Percentiles rank a stretch among this genome's conserved stretches.
These are phyloP conservation scores for Wickerhamomyces mucosus DNA, from an alignment of 805 yeast genomes.

Conservation along the genomic window DNA sequence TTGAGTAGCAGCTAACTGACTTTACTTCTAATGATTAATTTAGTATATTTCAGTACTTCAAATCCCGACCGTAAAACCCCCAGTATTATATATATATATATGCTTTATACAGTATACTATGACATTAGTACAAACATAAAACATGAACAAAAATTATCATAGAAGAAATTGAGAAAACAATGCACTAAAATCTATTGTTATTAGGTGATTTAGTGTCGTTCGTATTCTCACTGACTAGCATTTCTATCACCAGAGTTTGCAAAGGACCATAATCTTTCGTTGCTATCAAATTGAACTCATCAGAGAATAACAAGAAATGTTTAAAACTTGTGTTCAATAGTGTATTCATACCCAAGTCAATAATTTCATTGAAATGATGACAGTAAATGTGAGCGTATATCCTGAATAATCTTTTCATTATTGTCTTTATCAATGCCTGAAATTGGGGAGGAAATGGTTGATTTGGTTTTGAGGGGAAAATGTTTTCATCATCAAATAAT, in stretches of 20 bases:
- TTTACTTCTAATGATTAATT: no score
- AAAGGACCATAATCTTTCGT: slow-evolving; percentile 88
- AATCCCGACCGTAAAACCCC: no score
- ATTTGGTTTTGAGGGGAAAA: slow-evolving; percentile 84
- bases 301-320: slow-evolving; percentile 82
- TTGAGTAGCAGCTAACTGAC: no score
- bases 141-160: no score
- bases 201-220: no score
- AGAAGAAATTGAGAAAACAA: no score
- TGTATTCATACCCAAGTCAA: slow-evolving; percentile 85
- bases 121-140: no score
- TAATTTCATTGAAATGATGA: slow-evolving; percentile 93
- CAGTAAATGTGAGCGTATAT: slow-evolving; percentile 97
- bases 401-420: slow-evolving; percentile 84
- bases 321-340: slow-evolving; percentile 90
- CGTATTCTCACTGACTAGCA: slow-evolving; percentile 16
- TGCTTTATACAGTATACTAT: no score
- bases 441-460: slow-evolving; percentile 89
- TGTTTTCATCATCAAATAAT: slow-evolving; percentile 81
- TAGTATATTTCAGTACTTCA: no score
- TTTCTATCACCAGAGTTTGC: slow-evolving; percentile 60
- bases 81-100: no score
- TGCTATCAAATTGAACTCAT: slow-evolving; percentile 71
- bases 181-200: no score
- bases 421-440: slow-evolving; percentile 68